Evolutionary conservation across 345 rosid species (phyloP).

Genomic region (Eutrema japonicum): DNA sequence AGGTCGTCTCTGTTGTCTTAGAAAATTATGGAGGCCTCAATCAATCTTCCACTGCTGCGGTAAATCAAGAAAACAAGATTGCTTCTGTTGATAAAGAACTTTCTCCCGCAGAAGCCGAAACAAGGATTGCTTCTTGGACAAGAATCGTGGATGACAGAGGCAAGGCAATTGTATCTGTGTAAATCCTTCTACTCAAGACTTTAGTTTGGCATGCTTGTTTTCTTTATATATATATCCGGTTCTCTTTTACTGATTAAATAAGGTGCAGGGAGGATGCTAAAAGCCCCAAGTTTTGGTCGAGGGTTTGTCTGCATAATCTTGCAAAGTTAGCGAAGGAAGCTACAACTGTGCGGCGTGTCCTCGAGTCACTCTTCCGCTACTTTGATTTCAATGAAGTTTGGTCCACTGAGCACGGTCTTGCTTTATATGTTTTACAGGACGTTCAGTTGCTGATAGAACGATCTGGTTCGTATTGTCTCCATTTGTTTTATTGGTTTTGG

Average conservation of each 20-base stretch:
- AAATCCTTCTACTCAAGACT: constrained; percentile 44
- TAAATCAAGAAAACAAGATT: constrained; percentile 40
- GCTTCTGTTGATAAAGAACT: constrained; percentile 42
- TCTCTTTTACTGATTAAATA: constrained; percentile 11
- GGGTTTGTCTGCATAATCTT: constrained; percentile 64
- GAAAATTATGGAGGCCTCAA: constrained; percentile 59
- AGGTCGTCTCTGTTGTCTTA: constrained; percentile 74
- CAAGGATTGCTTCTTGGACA: constrained; percentile 62
- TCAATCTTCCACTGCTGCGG: constrained; percentile 30
- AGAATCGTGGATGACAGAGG: constrained; percentile 67
- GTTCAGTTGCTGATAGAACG: constrained; percentile 67
- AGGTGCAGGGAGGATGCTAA: constrained; percentile 58
- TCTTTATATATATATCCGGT: not conserved
- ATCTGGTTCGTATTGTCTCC: constrained; percentile 52
- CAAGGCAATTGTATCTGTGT: constrained; percentile 58
- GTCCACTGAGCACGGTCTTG: constrained; percentile 65
- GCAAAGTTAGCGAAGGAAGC: constrained; percentile 77
- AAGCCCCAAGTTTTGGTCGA: constrained; percentile 67
- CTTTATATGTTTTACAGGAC: constrained; percentile 59
- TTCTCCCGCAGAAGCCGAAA: constrained; percentile 45
- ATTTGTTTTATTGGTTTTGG: constrained; percentile 20
- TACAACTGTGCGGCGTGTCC: constrained; percentile 67
- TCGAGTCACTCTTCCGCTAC: constrained; percentile 68
- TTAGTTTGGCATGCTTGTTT: constrained; percentile 14
- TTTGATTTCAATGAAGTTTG: constrained; percentile 66